phyloP scores from a whole-genome alignment of 208 protist genomes.

The Acanthamoeba lenticulata region DNA sequence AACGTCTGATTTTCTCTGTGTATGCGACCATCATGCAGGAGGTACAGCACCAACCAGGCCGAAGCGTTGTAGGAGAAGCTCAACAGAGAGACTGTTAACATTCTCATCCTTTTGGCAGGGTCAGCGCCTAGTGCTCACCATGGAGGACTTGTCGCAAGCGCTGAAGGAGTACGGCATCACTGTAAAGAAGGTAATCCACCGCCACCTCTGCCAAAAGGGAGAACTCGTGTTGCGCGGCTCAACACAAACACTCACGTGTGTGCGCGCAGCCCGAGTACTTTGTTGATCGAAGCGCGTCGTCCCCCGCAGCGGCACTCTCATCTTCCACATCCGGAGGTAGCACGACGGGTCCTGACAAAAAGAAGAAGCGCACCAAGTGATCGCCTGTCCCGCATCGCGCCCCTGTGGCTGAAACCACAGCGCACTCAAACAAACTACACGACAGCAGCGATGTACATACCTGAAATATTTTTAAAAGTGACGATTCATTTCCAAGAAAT shows the following conservation, averaged over 20 bases:
- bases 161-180: conserved; percentile 77
- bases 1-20: background rate
- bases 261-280: background rate
- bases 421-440: too few species aligned
- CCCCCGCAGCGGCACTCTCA: background rate
- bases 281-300: background rate
- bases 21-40: background rate
- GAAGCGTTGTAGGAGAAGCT: background rate
- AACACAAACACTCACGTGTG: background rate
- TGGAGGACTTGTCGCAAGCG: conserved; percentile 76
- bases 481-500: too few species aligned
- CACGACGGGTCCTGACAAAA: background rate
- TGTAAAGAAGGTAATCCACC: conserved; percentile 70
- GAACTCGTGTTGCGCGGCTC: conserved; percentile 60
- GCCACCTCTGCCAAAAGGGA: conserved; percentile 63
- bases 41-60: background rate
- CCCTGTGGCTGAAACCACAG: too few species aligned
- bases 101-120: conserved; percentile 65
- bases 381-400: too few species aligned
- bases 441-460: background rate
- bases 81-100: background rate
- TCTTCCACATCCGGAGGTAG: background rate
- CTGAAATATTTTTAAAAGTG: background rate
- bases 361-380: conserved; percentile 23
- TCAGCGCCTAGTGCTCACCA: conserved; percentile 74